Conservation (phyloP, 495 filamentous ascomycete species). For the Penicillium cosmopolitanum region DNA sequence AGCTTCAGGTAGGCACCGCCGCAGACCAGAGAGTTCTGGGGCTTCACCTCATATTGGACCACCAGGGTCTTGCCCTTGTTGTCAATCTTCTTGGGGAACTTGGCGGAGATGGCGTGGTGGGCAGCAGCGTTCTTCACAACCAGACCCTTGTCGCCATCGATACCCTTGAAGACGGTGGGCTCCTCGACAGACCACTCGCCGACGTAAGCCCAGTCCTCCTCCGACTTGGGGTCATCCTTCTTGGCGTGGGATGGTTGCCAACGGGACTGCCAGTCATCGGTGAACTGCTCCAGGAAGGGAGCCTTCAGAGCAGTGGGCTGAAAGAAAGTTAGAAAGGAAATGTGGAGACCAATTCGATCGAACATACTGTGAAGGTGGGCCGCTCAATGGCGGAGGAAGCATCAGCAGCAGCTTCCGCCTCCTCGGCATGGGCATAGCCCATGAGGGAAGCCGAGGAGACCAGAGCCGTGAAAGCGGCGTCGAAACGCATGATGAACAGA, state of each 20-base stretch:
- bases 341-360: conserved; percentile 11
- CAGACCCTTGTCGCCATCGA: conserved; percentile 94
- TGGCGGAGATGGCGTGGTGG: conserved; percentile 99
- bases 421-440: conserved; percentile 74
- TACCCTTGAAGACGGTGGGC: conserved; percentile 88
- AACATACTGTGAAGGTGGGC: conserved; percentile 87
- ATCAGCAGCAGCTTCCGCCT: conserved; percentile 62
- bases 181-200: conserved; percentile 98
- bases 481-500: conserved; percentile 72
- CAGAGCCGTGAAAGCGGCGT: conserved; percentile 66
- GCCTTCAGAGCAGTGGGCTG: conserved; percentile 88
- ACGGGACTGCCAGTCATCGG: conserved; percentile 85
- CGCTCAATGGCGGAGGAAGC: conserved; percentile 56
- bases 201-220: conserved; percentile 97
- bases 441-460: conserved; percentile 72
- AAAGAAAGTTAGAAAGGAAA: conserved; percentile 23
- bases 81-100: conserved; percentile 95
- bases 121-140: conserved; percentile 96
- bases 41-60: conserved; percentile 99
- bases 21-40: conserved; percentile 96
- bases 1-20: conserved; percentile 99
- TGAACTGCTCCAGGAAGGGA: conserved; percentile 98
- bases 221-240: conserved; percentile 84
- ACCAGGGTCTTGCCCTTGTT: conserved; percentile 97
- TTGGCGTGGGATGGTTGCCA: conserved; percentile 96